Conservation (phyloP, 192 early-diverging fungal genomes). For the Powellomyces hirtus region DNA sequence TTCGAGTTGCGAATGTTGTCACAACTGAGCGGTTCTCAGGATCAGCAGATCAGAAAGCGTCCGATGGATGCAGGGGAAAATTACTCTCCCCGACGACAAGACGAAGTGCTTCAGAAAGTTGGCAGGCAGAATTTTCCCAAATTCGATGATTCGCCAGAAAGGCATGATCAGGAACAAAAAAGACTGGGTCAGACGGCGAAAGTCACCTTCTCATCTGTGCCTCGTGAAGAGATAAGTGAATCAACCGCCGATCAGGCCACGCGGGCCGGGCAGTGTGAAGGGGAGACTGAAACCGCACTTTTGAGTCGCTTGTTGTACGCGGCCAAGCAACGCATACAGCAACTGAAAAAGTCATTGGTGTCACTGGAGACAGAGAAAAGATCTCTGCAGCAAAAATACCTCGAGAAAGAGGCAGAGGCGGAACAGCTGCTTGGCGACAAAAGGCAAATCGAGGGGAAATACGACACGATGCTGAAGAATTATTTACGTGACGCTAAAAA, state of each 20-base stretch:
- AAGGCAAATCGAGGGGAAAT: too few relatives aligned
- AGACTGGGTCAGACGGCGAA: neutral
- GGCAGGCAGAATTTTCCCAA: neutral
- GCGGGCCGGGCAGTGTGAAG: too few relatives aligned
- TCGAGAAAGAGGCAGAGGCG: neutral
- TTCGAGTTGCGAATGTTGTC: neutral
- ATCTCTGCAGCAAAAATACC: neutral
- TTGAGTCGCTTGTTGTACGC: conserved; percentile 7
- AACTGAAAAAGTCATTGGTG: conserved; percentile 2
- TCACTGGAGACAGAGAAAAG: neutral
- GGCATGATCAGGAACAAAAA: neutral
- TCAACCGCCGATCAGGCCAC: neutral
- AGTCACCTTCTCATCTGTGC: neutral
- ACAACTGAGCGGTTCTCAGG: neutral
- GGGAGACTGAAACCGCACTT: conserved; percentile 2
- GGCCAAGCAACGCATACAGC: conserved; percentile 12
- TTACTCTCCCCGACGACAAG: too few relatives aligned
- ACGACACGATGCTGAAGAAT: too few relatives aligned
- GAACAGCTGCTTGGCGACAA: neutral
- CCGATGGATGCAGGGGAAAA: neutral
- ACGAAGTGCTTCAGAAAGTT: too few relatives aligned
- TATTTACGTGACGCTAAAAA: too few relatives aligned
- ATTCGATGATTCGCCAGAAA: neutral
- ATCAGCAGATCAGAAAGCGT: neutral
- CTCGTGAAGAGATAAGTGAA: too few relatives aligned